Conservation (phyloP, 176 grass and related monocot genomes). For the Puccinellia tenuiflora region DNA sequence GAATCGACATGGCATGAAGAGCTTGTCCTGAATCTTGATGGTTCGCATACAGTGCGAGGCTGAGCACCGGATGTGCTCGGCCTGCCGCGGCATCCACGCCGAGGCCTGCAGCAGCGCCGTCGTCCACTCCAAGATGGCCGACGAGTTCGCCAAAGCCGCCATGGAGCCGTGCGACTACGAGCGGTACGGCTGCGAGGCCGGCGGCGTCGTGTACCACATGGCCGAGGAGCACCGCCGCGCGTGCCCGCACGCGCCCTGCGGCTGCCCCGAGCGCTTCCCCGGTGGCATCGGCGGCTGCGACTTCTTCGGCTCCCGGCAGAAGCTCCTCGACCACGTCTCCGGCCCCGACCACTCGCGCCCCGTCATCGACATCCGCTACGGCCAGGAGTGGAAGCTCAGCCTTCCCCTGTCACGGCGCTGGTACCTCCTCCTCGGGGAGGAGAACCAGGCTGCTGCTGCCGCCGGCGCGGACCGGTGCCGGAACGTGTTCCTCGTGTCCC, state of each 20-base stretch:
- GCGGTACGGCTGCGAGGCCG: neutral
- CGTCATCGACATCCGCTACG: constrained; percentile 6
- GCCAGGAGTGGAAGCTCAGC: constrained; percentile 4
- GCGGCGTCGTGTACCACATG: neutral
- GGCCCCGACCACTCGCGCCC: constrained; percentile 4
- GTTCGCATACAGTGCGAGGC: neutral
- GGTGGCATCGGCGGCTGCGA: neutral
- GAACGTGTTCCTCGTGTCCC: neutral
- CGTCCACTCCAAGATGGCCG: neutral
- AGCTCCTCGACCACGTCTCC: constrained; percentile 4
- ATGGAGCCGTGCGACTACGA: neutral
- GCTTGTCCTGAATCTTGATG: too few species aligned
- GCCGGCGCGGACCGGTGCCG: neutral
- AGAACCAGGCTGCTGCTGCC: neutral
- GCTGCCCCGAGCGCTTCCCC: neutral
- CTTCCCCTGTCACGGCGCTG: neutral
- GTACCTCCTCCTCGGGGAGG: neutral
- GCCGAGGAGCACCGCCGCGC: neutral
- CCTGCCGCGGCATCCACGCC: neutral
- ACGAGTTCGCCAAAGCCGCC: neutral
- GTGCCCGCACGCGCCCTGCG: constrained; percentile 1
- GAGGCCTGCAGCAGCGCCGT: neutral
- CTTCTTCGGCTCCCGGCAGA: constrained; percentile 6
- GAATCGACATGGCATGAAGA: too few species aligned
- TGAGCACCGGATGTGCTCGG: neutral